Percentiles rank a stretch among this genome's conserved stretches.
These are phyloP conservation scores for Metarhizium rileyi DNA, from an alignment of 2,329 filamentous ascomycete genomes.

Conservation along the genomic window DNA sequence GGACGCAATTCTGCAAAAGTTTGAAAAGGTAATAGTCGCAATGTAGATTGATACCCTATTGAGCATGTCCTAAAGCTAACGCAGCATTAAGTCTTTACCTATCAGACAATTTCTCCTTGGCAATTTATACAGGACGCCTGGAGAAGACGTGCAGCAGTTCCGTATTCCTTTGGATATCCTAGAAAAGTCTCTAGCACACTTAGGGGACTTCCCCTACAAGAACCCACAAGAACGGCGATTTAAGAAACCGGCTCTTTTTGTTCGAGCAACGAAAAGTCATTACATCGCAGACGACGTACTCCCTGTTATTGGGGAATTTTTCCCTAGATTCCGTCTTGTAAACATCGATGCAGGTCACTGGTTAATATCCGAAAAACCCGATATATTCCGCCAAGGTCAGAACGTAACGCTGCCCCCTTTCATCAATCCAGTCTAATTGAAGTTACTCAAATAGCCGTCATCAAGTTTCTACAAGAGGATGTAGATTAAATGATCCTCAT, in stretches of 20 bases:
- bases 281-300: constrained; percentile 76
- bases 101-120: constrained; percentile 89
- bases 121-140: constrained; percentile 57
- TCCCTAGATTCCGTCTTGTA: constrained; percentile 63
- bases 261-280: constrained; percentile 65
- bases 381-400: constrained; percentile 63
- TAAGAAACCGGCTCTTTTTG: constrained; percentile 68
- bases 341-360: constrained; percentile 78
- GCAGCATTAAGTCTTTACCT: constrained; percentile 40
- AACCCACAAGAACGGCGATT: constrained; percentile 60
- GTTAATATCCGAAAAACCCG: constrained; percentile 81
- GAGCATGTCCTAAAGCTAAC: neutral
- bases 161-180: constrained; percentile 69
- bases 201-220: constrained; percentile 85
- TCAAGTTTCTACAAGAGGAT: constrained; percentile 2
- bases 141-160: constrained; percentile 54
- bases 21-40: constrained; percentile 48
- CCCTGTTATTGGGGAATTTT: constrained; percentile 72
- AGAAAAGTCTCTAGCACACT: constrained; percentile 54
- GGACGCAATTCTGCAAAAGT: constrained; percentile 65
- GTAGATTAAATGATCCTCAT: neutral
- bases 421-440: neutral
- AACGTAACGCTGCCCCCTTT: neutral
- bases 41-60: neutral
- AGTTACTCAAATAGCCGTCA: constrained; percentile 3